Conservation (phyloP, 2,329 filamentous ascomycete species). For the Trichoderma atroviride region DNA sequence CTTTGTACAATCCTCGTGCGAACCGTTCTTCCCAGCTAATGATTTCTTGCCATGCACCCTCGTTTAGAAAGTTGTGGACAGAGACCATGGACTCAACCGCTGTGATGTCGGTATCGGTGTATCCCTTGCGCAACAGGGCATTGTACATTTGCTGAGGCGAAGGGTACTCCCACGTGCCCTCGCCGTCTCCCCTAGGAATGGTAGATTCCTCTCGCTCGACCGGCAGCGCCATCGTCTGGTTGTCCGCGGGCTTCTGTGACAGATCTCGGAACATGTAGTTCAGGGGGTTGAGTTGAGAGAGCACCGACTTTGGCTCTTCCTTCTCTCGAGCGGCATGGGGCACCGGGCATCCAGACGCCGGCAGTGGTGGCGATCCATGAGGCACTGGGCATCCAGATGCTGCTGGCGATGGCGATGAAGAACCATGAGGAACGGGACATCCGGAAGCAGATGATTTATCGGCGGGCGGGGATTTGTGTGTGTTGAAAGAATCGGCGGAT, state of each 20-base stretch:
- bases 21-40: conserved; percentile 92
- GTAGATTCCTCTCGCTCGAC: conserved; percentile 82
- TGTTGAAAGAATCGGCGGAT: conserved; percentile 51
- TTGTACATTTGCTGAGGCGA: conserved; percentile 99
- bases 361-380: conserved; percentile 41
- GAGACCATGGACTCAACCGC: conserved; percentile 97
- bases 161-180: conserved; percentile 91
- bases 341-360: conserved; percentile 50
- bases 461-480: conserved; percentile 33
- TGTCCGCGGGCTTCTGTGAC: conserved; percentile 74
- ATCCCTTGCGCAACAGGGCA: conserved; percentile 91
- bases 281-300: conserved; percentile 66
- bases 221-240: conserved; percentile 74
- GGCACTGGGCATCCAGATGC: conserved; percentile 51
- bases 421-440: conserved; percentile 51
- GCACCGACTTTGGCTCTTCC: conserved; percentile 48
- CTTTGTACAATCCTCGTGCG: conserved; percentile 68
- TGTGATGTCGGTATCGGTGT: conserved; percentile 89
- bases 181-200: conserved; percentile 81
- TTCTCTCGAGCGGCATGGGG: conserved; percentile 43
- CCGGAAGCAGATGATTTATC: conserved; percentile 40
- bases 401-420: conserved; percentile 34
- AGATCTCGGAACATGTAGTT: conserved; percentile 95
- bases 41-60: conserved; percentile 96
- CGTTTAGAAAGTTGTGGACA: conserved; percentile 97